Percentiles rank a stretch among this genome's conserved stretches.
Evolutionary conservation across 2,329 filamentous ascomycete genomes (phyloP).

Genomic region (Neurospora sp.): DNA sequence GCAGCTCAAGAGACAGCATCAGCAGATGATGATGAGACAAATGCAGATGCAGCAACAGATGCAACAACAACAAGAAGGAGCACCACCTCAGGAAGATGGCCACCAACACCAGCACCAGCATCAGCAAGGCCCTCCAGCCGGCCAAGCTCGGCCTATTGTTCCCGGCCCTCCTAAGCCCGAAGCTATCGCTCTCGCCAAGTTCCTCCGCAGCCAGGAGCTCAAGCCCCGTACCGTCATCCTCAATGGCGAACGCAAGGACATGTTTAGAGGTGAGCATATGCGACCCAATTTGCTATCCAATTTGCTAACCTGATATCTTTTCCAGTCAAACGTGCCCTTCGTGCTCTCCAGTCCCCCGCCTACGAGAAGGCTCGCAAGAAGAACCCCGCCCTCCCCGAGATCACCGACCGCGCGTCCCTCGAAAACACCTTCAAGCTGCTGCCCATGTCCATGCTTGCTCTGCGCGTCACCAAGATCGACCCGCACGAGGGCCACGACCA

Average conservation of each 20-base stretch:
- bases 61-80: conserved; percentile 23
- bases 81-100: conserved; percentile 17
- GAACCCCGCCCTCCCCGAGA: conserved; percentile 78
- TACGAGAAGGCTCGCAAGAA: conserved; percentile 86
- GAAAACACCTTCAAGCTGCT: conserved; percentile 94
- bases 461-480: conserved; percentile 79
- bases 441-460: conserved; percentile 84
- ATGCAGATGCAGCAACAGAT: conserved; percentile 29
- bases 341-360: conserved; percentile 77
- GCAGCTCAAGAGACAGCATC: conserved; percentile 51
- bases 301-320: not conserved
- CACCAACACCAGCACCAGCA: conserved; percentile 32
- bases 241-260: conserved; percentile 93
- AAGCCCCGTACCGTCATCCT: conserved; percentile 88
- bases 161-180: conserved; percentile 81
- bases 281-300: not conserved
- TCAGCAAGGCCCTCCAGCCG: conserved; percentile 26
- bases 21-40: conserved; percentile 36
- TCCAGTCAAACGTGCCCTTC: conserved; percentile 88
- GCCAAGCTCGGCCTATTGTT: conserved; percentile 52
- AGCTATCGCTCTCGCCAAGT: conserved; percentile 81
- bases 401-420: conserved; percentile 79
- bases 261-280: conserved; percentile 70
- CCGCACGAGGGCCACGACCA: conserved; percentile 67
- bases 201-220: conserved; percentile 72